Conservation (phyloP, 768 basidiomycete species). For the Boletus reticulatus region DNA sequence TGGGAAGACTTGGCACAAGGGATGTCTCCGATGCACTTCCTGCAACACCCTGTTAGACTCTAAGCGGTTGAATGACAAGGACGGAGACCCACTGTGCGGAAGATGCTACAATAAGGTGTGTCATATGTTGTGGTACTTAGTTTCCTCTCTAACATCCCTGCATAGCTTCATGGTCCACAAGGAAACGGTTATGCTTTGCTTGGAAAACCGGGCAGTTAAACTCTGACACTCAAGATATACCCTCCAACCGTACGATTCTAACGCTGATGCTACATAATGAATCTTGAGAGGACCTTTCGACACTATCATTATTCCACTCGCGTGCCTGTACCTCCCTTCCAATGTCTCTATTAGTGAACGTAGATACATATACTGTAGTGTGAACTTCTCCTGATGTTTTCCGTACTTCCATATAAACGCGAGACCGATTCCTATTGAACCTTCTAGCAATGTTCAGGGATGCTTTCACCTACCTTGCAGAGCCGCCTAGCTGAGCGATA, state of each 20-base stretch:
- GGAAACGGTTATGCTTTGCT: constrained; percentile 75
- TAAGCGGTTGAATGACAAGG: constrained; percentile 69
- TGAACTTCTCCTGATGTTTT: constrained; percentile 1
- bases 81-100: constrained; percentile 67
- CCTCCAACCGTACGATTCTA: not conserved
- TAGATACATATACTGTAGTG: constrained; percentile 10
- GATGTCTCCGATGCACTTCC: constrained; percentile 72
- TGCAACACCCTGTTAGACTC: constrained; percentile 72
- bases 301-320: constrained; percentile 19
- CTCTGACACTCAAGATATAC: not conserved
- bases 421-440: not conserved
- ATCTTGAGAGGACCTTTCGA: constrained; percentile 6
- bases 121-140: not conserved
- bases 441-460: not conserved
- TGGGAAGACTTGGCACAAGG: constrained; percentile 78
- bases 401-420: constrained; percentile 1
- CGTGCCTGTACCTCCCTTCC: constrained; percentile 18
- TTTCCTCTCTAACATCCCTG: not conserved
- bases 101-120: constrained; percentile 70
- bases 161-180: constrained; percentile 68
- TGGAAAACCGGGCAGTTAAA: constrained; percentile 46
- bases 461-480: not conserved
- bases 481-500: not conserved
- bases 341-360: constrained; percentile 10
- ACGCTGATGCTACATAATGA: constrained; percentile 5